phyloP scores from a whole-genome alignment of 2,329 filamentous ascomycete genomes.

The Epichloe glyceriae region DNA sequence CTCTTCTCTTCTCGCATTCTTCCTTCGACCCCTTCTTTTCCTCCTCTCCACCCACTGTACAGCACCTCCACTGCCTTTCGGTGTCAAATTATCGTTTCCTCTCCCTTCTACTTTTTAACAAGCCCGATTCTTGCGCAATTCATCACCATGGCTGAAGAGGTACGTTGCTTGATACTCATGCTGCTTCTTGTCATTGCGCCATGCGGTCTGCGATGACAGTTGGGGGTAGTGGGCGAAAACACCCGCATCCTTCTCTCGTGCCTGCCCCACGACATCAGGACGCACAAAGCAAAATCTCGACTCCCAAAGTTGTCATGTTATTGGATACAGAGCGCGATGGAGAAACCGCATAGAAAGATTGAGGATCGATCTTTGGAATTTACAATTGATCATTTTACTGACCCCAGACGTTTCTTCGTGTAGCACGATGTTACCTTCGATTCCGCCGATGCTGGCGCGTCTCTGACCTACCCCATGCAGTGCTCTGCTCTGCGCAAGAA shows the following conservation, averaged over 20 bases:
- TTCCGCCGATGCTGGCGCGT: constrained; percentile 90
- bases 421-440: constrained; percentile 71
- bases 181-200: constrained; percentile 9
- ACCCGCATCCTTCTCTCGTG: constrained; percentile 32
- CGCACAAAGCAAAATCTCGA: constrained; percentile 8
- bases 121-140: constrained; percentile 25
- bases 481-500: constrained; percentile 99
- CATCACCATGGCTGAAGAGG: constrained; percentile 47
- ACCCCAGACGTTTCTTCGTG: constrained; percentile 2
- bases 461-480: constrained; percentile 91
- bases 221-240: constrained; percentile 20
- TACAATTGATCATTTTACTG: constrained; percentile 5
- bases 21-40: constrained; percentile 7
- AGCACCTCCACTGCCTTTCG: constrained; percentile 10
- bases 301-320: background rate
- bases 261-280: constrained; percentile 21
- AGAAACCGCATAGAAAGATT: background rate
- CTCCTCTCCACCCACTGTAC: constrained; percentile 10
- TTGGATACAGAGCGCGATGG: background rate
- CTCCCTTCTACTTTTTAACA: constrained; percentile 14
- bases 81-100: constrained; percentile 13
- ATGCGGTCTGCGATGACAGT: constrained; percentile 15
- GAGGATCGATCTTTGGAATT: background rate
- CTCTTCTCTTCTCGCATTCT: constrained; percentile 16
- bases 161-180: constrained; percentile 23